phyloP scores from a whole-genome alignment of 2,329 filamentous ascomycete genomes.

The Byssochlamys sp. region DNA sequence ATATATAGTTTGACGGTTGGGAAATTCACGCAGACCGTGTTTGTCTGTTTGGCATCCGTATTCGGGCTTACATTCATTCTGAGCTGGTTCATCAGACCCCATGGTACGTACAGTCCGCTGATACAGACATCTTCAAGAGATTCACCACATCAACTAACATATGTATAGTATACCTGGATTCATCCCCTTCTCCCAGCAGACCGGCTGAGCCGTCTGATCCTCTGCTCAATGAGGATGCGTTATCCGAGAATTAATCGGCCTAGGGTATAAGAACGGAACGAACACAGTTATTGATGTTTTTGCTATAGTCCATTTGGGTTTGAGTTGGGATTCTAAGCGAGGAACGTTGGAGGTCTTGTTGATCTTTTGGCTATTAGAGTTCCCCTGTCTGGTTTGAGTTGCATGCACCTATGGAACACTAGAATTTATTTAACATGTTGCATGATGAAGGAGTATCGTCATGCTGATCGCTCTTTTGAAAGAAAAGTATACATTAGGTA shows the following conservation, averaged over 20 bases:
- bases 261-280: background rate
- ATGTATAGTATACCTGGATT: background rate
- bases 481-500: no score
- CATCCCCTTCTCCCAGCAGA: background rate
- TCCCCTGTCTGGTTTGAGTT: no score
- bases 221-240: background rate
- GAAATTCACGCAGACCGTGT: slow-evolving; percentile 70
- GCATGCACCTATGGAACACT: no score
- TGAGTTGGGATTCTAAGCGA: no score
- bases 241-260: background rate
- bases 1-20: slow-evolving; percentile 76
- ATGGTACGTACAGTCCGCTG: slow-evolving; percentile 50
- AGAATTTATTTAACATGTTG: no score
- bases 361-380: no score
- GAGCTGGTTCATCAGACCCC: slow-evolving; percentile 62
- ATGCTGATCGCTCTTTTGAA: no score
- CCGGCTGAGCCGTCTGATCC: background rate
- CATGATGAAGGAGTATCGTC: no score
- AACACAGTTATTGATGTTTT: background rate
- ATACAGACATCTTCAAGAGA: background rate
- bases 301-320: no score
- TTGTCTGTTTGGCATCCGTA: slow-evolving; percentile 59
- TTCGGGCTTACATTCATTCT: slow-evolving; percentile 59
- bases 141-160: slow-evolving; percentile 4
- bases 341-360: no score